Conservation (phyloP, 1,284 basidiomycete genomes). For the Irpex sp. region DNA sequence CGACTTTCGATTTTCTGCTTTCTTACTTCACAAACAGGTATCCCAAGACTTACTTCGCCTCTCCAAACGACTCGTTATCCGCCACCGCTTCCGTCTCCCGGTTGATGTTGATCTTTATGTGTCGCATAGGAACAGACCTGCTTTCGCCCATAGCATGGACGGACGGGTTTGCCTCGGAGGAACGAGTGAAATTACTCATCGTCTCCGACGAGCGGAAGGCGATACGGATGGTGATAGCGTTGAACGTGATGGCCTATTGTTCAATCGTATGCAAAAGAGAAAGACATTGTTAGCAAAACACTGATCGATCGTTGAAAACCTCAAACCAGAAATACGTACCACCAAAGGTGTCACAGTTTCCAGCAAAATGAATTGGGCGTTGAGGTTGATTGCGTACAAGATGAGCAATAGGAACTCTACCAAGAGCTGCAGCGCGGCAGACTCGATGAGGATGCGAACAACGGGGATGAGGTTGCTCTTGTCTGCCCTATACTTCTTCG, state of each 20-base stretch:
- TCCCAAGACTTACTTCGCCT: neutral
- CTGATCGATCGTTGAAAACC: neutral
- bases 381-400: slow-evolving; percentile 23
- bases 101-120: slow-evolving; percentile 12
- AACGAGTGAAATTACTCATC: slow-evolving; percentile 4
- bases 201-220: slow-evolving; percentile 14
- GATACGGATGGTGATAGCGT: slow-evolving; percentile 21
- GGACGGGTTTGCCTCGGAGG: slow-evolving; percentile 1
- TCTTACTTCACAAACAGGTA: neutral
- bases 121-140: slow-evolving; percentile 12
- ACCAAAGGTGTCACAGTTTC: slow-evolving; percentile 27
- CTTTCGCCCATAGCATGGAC: slow-evolving; percentile 1
- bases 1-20: neutral
- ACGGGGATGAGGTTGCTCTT: slow-evolving; percentile 19
- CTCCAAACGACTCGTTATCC: neutral
- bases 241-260: slow-evolving; percentile 20
- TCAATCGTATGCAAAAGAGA: neutral
- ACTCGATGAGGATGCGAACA: slow-evolving; percentile 28
- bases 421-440: slow-evolving; percentile 26
- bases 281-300: neutral
- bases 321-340: slow-evolving; percentile 18
- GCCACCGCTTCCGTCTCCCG: slow-evolving; percentile 7
- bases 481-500: slow-evolving; percentile 11
- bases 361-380: slow-evolving; percentile 28
- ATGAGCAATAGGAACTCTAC: slow-evolving; percentile 26